A percentile compares a stretch with the other conserved stretches of the same genome.
Conservation (phyloP, 805 yeast genomes). For the Zygosaccharomyces bailii region DNA sequence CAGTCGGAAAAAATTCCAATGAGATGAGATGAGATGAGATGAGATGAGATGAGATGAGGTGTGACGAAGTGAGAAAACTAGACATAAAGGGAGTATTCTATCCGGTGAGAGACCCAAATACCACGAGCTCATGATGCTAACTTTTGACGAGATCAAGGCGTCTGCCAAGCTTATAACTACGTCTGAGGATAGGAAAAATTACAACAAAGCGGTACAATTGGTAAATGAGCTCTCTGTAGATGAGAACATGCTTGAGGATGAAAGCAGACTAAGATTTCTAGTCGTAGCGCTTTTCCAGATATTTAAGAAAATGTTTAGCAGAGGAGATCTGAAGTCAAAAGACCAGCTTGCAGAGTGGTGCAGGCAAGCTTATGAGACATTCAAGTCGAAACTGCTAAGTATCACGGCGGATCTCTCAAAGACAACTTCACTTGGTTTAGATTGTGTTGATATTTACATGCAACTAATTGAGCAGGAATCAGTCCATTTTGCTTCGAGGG, state of each 20-base stretch:
- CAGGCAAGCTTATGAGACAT: constrained; percentile 52
- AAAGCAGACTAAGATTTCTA: constrained; percentile 27
- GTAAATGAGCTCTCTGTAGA: constrained; percentile 22
- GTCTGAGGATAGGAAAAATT: constrained; percentile 30
- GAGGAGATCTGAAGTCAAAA: constrained; percentile 30
- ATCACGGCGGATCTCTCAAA: constrained; percentile 40
- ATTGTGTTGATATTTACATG: constrained; percentile 52
- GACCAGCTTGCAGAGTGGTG: constrained; percentile 58
- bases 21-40: constrained; percentile 23
- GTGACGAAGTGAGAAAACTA: not conserved
- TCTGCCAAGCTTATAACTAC: constrained; percentile 29
- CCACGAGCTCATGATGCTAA: constrained; percentile 10
- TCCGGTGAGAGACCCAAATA: not conserved
- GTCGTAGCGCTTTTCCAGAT: constrained; percentile 33
- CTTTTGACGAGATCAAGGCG: constrained; percentile 29
- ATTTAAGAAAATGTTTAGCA: constrained; percentile 32
- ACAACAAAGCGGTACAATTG: constrained; percentile 33
- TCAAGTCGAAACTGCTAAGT: constrained; percentile 43
- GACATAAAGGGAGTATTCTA: too few species aligned
- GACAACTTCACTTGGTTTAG: constrained; percentile 48
- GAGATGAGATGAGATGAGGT: constrained; percentile 16
- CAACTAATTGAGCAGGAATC: constrained; percentile 58
- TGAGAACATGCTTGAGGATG: constrained; percentile 14
- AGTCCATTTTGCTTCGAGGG: constrained; percentile 46
- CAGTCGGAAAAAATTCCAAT: constrained; percentile 10